These are phyloP conservation scores for Solanum arcanum DNA, from an alignment of 257 asterid genomes.

Conservation along the genomic window DNA sequence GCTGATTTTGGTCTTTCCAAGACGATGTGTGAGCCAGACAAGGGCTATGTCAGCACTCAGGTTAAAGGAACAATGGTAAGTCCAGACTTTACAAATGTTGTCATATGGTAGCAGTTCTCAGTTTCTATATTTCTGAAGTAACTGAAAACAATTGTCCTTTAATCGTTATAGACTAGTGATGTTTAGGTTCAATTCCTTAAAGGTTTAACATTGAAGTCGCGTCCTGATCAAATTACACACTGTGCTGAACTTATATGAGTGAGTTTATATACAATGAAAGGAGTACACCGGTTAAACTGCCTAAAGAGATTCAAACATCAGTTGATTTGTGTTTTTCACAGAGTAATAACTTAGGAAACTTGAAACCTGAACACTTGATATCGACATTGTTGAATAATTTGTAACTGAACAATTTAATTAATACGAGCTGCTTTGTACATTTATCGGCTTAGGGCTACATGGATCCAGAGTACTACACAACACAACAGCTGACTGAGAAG, in stretches of 20 bases:
- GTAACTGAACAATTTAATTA: not conserved
- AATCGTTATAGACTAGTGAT: not conserved
- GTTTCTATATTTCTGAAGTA: not conserved
- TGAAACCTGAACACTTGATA: not conserved
- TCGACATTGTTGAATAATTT: not conserved
- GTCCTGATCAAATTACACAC: not conserved
- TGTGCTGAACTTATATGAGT: not conserved
- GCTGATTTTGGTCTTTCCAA: conserved; percentile 13
- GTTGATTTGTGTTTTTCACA: not conserved
- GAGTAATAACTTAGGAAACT: not conserved
- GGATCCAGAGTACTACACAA: conserved; percentile 11
- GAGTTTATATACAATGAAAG: not conserved
- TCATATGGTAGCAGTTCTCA: not conserved
- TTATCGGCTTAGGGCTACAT: not conserved
- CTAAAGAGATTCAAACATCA: not conserved
- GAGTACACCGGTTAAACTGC: not conserved
- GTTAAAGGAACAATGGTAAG: conserved; percentile 11
- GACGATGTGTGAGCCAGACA: not conserved
- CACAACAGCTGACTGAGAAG: conserved; percentile 8
- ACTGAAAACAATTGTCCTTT: not conserved
- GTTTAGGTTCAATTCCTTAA: not conserved
- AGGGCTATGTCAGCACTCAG: conserved; percentile 5
- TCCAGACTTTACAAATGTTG: not conserved
- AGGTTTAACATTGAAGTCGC: not conserved
- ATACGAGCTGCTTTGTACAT: not conserved